phyloP scores from a whole-genome alignment of 2,329 filamentous ascomycete genomes.

The Epichloe scottii region DNA sequence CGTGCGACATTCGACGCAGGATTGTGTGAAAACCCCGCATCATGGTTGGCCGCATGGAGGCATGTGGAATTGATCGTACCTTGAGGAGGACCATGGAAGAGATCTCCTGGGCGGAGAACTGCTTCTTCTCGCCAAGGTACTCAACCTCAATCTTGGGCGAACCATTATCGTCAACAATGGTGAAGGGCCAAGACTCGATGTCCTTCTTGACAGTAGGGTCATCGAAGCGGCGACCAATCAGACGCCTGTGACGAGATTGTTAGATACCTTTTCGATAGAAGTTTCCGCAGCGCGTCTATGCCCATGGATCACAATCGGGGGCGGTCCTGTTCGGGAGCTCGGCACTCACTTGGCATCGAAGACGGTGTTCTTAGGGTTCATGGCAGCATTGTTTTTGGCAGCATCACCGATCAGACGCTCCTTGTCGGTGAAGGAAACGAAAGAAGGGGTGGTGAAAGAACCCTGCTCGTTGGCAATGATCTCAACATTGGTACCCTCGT shows the following conservation, averaged over 20 bases:
- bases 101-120: conserved; percentile 96
- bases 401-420: conserved; percentile 99
- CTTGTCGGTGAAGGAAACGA: conserved; percentile 97
- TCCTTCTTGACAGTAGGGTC: conserved; percentile 98
- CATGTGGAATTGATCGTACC: conserved; percentile 39
- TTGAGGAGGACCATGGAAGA: conserved; percentile 98
- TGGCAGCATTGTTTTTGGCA: conserved; percentile 99
- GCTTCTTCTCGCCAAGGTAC: conserved; percentile 90
- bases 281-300: neutral
- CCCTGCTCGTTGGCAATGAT: conserved; percentile 99
- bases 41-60: neutral
- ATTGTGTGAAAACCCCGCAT: neutral
- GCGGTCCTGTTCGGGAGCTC: neutral
- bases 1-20: neutral
- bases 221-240: conserved; percentile 92
- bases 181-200: conserved; percentile 98
- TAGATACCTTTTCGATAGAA: neutral
- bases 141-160: conserved; percentile 89
- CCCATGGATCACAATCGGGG: neutral
- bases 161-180: conserved; percentile 80
- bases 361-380: conserved; percentile 97
- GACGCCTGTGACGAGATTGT: conserved; percentile 50
- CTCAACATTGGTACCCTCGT: conserved; percentile 98
- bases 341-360: conserved; percentile 91
- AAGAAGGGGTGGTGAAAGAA: conserved; percentile 96